Conservation (phyloP, 768 basidiomycete genomes). For the Xanthoconium purpureum region DNA sequence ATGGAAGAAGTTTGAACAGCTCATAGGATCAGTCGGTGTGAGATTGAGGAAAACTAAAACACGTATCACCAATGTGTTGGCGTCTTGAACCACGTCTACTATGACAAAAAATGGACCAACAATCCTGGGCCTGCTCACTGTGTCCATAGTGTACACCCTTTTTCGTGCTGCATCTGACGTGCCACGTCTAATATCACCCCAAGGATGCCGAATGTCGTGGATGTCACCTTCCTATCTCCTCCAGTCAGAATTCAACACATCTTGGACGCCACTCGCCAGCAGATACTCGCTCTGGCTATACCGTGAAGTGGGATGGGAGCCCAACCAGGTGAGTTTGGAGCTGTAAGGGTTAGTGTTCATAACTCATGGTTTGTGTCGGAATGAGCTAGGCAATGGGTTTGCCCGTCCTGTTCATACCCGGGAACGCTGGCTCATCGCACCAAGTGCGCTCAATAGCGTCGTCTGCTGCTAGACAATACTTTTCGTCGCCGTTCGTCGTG, state of each 20-base stretch:
- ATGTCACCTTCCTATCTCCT: conserved; percentile 90
- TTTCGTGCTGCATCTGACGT: conserved; percentile 45
- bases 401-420: conserved; percentile 96
- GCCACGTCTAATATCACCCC: conserved; percentile 62
- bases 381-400: conserved; percentile 42
- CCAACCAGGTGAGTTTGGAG: conserved; percentile 44
- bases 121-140: conserved; percentile 32
- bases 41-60: no score
- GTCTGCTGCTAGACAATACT: conserved; percentile 81
- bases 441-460: conserved; percentile 96
- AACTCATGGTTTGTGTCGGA: conserved; percentile 2
- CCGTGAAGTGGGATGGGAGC: conserved; percentile 84
- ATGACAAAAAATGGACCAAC: conserved; percentile 14
- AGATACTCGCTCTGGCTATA: conserved; percentile 91
- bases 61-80: not conserved
- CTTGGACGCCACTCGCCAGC: conserved; percentile 67
- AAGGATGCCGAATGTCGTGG: conserved; percentile 95
- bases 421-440: conserved; percentile 92
- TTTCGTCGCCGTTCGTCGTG: conserved; percentile 53
- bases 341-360: conserved; percentile 3
- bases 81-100: not conserved
- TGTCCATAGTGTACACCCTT: conserved; percentile 37
- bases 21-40: no score
- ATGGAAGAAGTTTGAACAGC: conserved; percentile 33
- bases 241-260: conserved; percentile 60